Evolutionary conservation across 2,329 filamentous ascomycete species (phyloP).

Genomic region (Neocucurbitaria cava): DNA sequence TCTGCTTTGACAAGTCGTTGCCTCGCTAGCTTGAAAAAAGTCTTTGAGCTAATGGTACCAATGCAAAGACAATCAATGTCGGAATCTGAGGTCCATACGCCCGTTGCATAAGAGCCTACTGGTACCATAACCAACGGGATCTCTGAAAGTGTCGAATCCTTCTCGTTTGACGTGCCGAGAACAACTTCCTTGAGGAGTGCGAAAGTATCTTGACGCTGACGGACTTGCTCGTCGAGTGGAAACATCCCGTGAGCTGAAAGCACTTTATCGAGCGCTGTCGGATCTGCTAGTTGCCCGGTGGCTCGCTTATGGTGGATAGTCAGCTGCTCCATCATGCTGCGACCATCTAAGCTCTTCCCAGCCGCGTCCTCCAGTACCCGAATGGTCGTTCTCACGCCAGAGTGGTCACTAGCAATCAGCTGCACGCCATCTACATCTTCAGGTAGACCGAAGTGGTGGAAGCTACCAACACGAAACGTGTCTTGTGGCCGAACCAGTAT

Average conservation of each 20-base stretch:
- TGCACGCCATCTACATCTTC: slow-evolving; percentile 25
- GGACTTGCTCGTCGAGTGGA: slow-evolving; percentile 56
- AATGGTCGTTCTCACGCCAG: slow-evolving; percentile 56
- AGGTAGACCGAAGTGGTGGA: slow-evolving; percentile 65
- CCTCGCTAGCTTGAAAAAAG: slow-evolving; percentile 66
- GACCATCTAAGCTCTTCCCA: background rate
- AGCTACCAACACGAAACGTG: slow-evolving; percentile 52
- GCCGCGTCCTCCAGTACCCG: slow-evolving; percentile 34
- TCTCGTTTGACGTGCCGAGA: slow-evolving; percentile 38
- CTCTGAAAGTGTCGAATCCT: slow-evolving; percentile 15
- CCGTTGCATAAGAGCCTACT: slow-evolving; percentile 71
- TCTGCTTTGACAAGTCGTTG: slow-evolving; percentile 61
- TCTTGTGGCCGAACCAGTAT: slow-evolving; percentile 61
- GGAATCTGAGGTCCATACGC: slow-evolving; percentile 66
- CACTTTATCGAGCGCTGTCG: slow-evolving; percentile 14
- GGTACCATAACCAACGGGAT: slow-evolving; percentile 62
- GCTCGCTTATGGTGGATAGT: slow-evolving; percentile 20
- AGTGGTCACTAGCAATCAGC: slow-evolving; percentile 57
- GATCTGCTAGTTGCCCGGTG: slow-evolving; percentile 10
- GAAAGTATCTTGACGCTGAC: slow-evolving; percentile 55
- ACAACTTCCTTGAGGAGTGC: slow-evolving; percentile 54
- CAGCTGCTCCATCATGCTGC: slow-evolving; percentile 8
- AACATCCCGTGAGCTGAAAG: slow-evolving; percentile 46
- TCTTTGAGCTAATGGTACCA: slow-evolving; percentile 65
- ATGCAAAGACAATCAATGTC: slow-evolving; percentile 73